These are phyloP conservation scores for Candida yuanshanica DNA, from an alignment of 805 yeast species.

Conservation along the genomic window DNA sequence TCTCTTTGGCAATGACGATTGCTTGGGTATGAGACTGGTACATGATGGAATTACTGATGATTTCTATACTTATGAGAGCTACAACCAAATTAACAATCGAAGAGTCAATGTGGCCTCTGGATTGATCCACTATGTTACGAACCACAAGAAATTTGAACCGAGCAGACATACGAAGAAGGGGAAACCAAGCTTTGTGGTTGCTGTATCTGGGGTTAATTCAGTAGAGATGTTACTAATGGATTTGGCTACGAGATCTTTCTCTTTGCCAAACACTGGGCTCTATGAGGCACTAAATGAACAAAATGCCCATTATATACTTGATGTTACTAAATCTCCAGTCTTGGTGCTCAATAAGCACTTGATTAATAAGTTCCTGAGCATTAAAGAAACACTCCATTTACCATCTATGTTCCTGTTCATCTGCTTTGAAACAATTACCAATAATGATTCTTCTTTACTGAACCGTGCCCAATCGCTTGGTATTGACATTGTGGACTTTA, in stretches of 20 bases:
- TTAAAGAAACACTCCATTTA: slow-evolving; percentile 30
- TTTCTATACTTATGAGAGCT: slow-evolving; percentile 37
- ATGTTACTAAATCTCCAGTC: slow-evolving; percentile 47
- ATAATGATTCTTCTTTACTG: slow-evolving; percentile 2
- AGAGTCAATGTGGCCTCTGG: slow-evolving; percentile 44
- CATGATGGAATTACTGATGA: slow-evolving; percentile 28
- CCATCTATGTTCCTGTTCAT: slow-evolving; percentile 10
- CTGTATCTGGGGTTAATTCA: slow-evolving; percentile 45
- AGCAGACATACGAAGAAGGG: slow-evolving; percentile 1
- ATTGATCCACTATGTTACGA: slow-evolving; percentile 25
- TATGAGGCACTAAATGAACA: slow-evolving; percentile 42
- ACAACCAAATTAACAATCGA: slow-evolving; percentile 29
- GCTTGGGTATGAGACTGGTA: slow-evolving; percentile 33
- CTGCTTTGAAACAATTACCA: slow-evolving; percentile 11
- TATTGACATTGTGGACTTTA: slow-evolving; percentile 29
- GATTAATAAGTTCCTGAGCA: slow-evolving; percentile 32
- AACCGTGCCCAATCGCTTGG: slow-evolving; percentile 7
- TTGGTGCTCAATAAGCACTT: slow-evolving; percentile 41
- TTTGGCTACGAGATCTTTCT: slow-evolving; percentile 48
- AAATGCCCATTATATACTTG: slow-evolving; percentile 47
- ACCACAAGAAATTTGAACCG: slow-evolving; percentile 12
- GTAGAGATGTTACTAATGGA: slow-evolving; percentile 56
- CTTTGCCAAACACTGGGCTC: slow-evolving; percentile 36
- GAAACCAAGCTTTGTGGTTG: slow-evolving; percentile 34
- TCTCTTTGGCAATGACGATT: slow-evolving; percentile 25